A percentile compares a stretch with the other conserved stretches of the same genome.
These are phyloP conservation scores for Colletotrichum ledebouriae DNA, from an alignment of 2,329 filamentous ascomycete genomes.

Conservation along the genomic window DNA sequence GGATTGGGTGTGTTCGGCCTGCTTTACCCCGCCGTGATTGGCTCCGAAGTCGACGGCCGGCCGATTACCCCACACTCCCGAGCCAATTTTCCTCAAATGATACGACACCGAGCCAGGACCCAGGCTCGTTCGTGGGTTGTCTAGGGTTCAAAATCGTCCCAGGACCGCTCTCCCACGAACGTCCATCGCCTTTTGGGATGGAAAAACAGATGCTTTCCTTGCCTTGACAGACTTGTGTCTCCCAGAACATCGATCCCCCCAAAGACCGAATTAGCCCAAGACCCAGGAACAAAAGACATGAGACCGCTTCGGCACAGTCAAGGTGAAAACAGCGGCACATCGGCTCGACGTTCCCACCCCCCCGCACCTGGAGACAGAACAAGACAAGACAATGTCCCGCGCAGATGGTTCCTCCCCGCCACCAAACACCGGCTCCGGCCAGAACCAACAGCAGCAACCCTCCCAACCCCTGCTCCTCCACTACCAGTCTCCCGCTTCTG, in stretches of 20 bases:
- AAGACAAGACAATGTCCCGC: slow-evolving; percentile 15
- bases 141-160: slow-evolving; percentile 38
- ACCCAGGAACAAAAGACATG: not conserved
- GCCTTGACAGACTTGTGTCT: no score
- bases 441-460: slow-evolving; percentile 1
- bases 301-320: not conserved
- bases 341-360: slow-evolving; percentile 34
- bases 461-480: slow-evolving; percentile 43
- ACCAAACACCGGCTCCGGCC: slow-evolving; percentile 9
- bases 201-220: not conserved
- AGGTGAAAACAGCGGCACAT: slow-evolving; percentile 15
- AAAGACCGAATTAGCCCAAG: no score
- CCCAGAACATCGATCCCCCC: no score
- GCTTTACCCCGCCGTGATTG: slow-evolving; percentile 37
- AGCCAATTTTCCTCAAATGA: slow-evolving; percentile 40
- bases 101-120: slow-evolving; percentile 29
- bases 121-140: slow-evolving; percentile 29
- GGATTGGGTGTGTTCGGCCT: slow-evolving; percentile 32
- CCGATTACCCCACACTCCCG: slow-evolving; percentile 38
- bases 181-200: slow-evolving; percentile 1
- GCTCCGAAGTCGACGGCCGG: slow-evolving; percentile 21
- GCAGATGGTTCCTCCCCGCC: slow-evolving; percentile 2
- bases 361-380: no score
- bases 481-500: slow-evolving; percentile 48
- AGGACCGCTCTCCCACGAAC: not conserved